Percentiles rank a stretch among this genome's conserved stretches.
Conservation (phyloP, 495 filamentous ascomycete species). For the Tetracladium marchalianum region DNA sequence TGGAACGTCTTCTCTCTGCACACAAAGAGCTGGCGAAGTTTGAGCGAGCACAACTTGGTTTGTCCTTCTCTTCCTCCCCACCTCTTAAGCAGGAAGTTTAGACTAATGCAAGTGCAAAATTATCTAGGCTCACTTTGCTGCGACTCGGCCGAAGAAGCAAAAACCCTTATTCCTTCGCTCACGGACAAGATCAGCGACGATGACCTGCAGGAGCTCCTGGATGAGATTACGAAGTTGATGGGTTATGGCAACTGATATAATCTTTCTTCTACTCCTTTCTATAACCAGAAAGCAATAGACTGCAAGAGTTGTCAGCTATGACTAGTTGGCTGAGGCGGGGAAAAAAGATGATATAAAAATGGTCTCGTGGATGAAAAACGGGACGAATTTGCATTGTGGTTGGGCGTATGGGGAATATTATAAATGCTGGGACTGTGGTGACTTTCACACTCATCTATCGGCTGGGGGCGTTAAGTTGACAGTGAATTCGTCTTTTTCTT, state of each 20-base stretch:
- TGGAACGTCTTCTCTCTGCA: constrained; percentile 69
- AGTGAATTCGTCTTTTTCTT: too few species aligned
- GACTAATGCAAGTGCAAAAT: neutral
- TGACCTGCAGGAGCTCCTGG: constrained; percentile 74
- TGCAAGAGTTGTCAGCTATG: neutral
- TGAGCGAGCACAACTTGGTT: constrained; percentile 88
- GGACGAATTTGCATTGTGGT: too few species aligned
- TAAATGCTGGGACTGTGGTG: too few species aligned
- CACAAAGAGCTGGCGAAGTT: constrained; percentile 78
- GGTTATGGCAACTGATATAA: constrained; percentile 18
- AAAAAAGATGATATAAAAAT: too few species aligned
- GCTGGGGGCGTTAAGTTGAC: too few species aligned
- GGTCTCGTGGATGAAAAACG: too few species aligned
- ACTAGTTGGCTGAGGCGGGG: neutral
- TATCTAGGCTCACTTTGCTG: constrained; percentile 69
- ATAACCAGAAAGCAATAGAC: neutral
- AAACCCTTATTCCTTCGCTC: constrained; percentile 87
- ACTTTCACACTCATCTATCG: too few species aligned
- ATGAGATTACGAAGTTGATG: constrained; percentile 78
- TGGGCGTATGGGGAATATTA: too few species aligned
- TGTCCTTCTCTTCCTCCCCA: constrained; percentile 16
- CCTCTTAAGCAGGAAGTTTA: neutral
- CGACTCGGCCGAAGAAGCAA: constrained; percentile 87
- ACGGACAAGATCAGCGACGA: constrained; percentile 79
- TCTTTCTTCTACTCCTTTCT: too few species aligned